Evolutionary conservation across 805 yeast species (phyloP).

Genomic region (Gaillardinia entomophila): DNA sequence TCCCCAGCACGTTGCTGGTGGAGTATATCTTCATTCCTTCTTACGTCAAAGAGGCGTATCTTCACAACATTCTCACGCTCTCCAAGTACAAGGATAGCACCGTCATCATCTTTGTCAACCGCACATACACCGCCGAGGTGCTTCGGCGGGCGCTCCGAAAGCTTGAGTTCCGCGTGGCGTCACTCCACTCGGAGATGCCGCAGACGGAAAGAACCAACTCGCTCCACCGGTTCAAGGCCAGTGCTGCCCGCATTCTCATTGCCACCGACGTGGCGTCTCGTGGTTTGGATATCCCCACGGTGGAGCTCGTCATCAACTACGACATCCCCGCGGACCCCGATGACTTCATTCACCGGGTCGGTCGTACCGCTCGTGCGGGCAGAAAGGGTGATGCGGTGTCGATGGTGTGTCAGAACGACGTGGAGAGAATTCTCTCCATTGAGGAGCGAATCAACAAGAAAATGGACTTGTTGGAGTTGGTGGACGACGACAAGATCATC

Average conservation of each 20-base stretch:
- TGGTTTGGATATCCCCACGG: constrained; percentile 94
- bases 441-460: constrained; percentile 79
- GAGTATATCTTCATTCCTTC: constrained; percentile 75
- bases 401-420: constrained; percentile 81
- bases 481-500: constrained; percentile 73
- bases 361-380: constrained; percentile 99
- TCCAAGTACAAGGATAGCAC: constrained; percentile 60
- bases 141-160: constrained; percentile 69
- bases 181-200: constrained; percentile 91
- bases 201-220: constrained; percentile 89
- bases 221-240: constrained; percentile 86
- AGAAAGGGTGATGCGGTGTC: constrained; percentile 78
- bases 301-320: constrained; percentile 82
- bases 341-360: constrained; percentile 93
- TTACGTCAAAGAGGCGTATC: constrained; percentile 84
- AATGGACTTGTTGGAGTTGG: constrained; percentile 67
- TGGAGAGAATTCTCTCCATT: constrained; percentile 73
- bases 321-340: constrained; percentile 96
- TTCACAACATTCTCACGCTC: constrained; percentile 60
- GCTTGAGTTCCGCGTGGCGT: constrained; percentile 75
- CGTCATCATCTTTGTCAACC: constrained; percentile 84
- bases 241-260: constrained; percentile 85
- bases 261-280: constrained; percentile 98
- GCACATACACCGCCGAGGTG: constrained; percentile 86
- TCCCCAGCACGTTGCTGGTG: constrained; percentile 67